Base-by-base conservation (phyloP, 2,329 filamentous ascomycete species). In the Hypocrella siamensis region DNA sequence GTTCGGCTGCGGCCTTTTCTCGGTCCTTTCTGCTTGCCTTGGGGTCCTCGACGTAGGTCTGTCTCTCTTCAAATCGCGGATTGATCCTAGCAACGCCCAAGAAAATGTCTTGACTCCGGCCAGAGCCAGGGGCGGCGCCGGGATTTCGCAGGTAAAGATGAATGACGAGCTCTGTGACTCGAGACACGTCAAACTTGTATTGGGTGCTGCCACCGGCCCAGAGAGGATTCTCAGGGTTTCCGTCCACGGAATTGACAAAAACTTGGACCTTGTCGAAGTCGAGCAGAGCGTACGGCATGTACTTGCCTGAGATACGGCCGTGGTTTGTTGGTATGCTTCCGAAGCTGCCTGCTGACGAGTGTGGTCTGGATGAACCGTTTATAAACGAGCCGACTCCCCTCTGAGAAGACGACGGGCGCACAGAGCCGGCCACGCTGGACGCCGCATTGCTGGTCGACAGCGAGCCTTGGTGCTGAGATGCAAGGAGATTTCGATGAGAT, bases 191-290 rank as follows among this genome's bases (percentile, higher is more conserved):
- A 55, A 98, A 98, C 60, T 98, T 98, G 70, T 94, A 98, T 48
- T 93, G 85, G n/a, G 90, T 98, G 57, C 88, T 96, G 51, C 88
- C 84, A 39, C 90, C 90, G 4, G 88, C 86, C 85, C 90, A 98
- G 1, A 94, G 64, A 0, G 90, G 90, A 53, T 92, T 92, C 57
- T 94, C 85, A 8, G 90, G 88, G 29, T 75, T 86, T 35, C 90
- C 90, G 31, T 90, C 90, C 27, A 96, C 88, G 9, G 90, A 85
- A 58, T 94, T 93, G 58, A 96, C 85, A 53, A 98, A 96, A 35
- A 96, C 84, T 56, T 98, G 90, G 42, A 93, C 79, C 65, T 98
- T 98, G 61, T 98, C 90, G 57, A 96, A 98, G 60, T 98, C 90
- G 39, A 98, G 70, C 14, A 98, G 72, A 26, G 88, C 90, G 50